phyloP scores from a whole-genome alignment of 441 rosid species.

The Geranium incanum region DNA sequence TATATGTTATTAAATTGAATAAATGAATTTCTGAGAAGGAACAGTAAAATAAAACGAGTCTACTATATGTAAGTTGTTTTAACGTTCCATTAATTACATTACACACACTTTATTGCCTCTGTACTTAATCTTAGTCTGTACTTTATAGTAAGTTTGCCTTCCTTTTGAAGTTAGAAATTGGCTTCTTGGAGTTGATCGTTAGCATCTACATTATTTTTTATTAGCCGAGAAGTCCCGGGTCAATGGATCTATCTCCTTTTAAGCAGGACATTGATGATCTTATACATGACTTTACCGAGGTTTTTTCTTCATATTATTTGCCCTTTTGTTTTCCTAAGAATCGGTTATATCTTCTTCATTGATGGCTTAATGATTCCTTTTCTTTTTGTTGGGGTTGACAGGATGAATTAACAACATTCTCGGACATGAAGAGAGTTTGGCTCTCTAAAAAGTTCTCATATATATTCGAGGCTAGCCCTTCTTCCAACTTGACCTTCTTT shows the following conservation, averaged over 20 bases:
- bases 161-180: too few species aligned
- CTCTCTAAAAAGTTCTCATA: conserved; percentile 53
- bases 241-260: conserved; percentile 47
- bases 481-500: conserved; percentile 43
- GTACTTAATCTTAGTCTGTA: too few species aligned
- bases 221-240: too few species aligned
- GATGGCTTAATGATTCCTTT: neutral
- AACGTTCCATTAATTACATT: too few species aligned
- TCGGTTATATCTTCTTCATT: neutral
- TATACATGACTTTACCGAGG: conserved; percentile 57
- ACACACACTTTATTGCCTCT: too few species aligned
- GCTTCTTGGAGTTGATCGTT: too few species aligned
- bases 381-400: conserved; percentile 18
- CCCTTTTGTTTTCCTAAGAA: neutral
- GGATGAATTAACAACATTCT: conserved; percentile 40
- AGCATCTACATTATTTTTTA: too few species aligned
- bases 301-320: conserved; percentile 7
- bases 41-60: too few species aligned
- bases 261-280: conserved; percentile 72
- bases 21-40: too few species aligned
- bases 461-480: conserved; percentile 57
- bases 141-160: too few species aligned
- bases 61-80: too few species aligned
- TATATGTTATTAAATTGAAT: too few species aligned
- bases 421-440: conserved; percentile 71